phyloP scores from a whole-genome alignment of 2,329 filamentous ascomycete species.

The Myriosclerotinia scirpicola region DNA sequence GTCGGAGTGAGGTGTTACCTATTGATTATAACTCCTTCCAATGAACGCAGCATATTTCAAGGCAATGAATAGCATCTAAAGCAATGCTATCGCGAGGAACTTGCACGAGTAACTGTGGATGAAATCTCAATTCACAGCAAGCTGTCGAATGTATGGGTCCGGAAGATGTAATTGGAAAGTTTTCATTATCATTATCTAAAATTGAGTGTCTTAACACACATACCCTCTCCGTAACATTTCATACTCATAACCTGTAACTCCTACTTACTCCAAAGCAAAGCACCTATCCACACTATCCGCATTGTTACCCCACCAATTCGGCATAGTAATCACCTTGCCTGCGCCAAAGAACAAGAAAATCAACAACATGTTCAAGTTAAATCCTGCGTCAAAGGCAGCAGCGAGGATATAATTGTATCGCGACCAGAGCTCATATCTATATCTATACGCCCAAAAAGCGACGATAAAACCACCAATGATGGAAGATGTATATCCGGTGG shows the following conservation, averaged over 20 bases:
- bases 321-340: slow-evolving; percentile 57
- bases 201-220: neutral
- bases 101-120: too few species aligned
- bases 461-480: slow-evolving; percentile 61
- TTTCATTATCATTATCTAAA: slow-evolving; percentile 18
- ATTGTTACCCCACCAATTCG: slow-evolving; percentile 65
- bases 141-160: too few species aligned
- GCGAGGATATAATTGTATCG: slow-evolving; percentile 62
- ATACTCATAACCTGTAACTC: neutral
- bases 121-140: too few species aligned
- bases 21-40: too few species aligned
- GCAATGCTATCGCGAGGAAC: too few species aligned
- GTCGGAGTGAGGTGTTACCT: too few species aligned
- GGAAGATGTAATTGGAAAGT: too few species aligned
- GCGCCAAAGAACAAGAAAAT: slow-evolving; percentile 61
- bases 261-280: slow-evolving; percentile 48
- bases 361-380: slow-evolving; percentile 60
- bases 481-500: slow-evolving; percentile 56
- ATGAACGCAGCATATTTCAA: too few species aligned
- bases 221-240: neutral
- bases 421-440: slow-evolving; percentile 57
- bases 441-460: slow-evolving; percentile 59
- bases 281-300: slow-evolving; percentile 56
- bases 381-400: slow-evolving; percentile 61
- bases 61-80: too few species aligned